Base-by-base conservation (phyloP, 345 rosid species). In the Murraya paniculata region DNA sequence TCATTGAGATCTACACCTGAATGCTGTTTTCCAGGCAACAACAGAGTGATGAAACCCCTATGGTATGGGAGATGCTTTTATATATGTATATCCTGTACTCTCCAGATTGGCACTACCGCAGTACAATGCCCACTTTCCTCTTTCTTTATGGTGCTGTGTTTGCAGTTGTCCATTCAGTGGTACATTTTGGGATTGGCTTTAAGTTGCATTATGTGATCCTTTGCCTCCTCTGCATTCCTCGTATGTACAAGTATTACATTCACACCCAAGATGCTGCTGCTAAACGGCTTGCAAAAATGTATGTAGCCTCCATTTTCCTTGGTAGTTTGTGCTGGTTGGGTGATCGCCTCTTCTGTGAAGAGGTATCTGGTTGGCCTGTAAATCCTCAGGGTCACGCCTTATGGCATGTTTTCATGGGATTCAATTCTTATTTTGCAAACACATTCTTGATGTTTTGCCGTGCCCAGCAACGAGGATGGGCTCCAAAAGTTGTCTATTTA, bases 41-140 rank as follows among this genome's bases (percentile, higher is more conserved):
- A 81, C 98, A 92, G 79, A 89, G 98, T 72, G 98, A 96, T 82
- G 98, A 94, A 82, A 96, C 99, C 0, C 98, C 98, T 8, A 91
- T 94, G 99, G 98, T 96, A 39, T 94, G 99, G 99, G 98, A 92
- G 82, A 87, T 96, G 90, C 98, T 96, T 35, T 89, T 96, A 60
- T 94, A 95, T 79, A 84, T 96, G 81, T 96, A 92, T 84, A 96
- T 94, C 86, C 90, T 94, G 35, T 91, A 94, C 85, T 96, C 99
- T 11, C 99, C 99, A 33, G 97, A 96, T 80, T 96, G 99, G 99
- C 99, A 96, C 84, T 96, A 96, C 80, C 82, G 91, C 53, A 91
- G 97, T 73, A 91, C 97, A 0, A 94, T 96, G 99, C 99, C 99
- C 36, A 92, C 94, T 36, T 92, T 96, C 83, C 91, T 94, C 86